A percentile compares a stretch with the other conserved stretches of the same genome.
These are phyloP conservation scores for Trametes hirsuta DNA, from an alignment of 1,284 basidiomycete species.

Conservation along the genomic window DNA sequence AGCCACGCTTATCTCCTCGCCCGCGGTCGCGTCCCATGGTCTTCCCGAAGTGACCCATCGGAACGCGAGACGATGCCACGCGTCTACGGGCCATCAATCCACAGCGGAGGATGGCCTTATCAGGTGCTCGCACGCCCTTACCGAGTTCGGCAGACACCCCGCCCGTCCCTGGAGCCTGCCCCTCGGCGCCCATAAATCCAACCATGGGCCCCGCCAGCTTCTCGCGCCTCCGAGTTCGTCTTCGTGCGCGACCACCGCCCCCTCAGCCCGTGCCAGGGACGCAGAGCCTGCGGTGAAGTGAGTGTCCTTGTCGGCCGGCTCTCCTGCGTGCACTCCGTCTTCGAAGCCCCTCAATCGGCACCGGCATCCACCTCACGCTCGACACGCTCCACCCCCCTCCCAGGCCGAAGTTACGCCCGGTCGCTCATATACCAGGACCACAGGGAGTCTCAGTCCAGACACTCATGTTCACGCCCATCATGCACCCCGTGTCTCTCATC, in stretches of 20 bases:
- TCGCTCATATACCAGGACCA: not conserved
- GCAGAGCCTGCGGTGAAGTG: not conserved
- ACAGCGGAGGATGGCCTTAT: constrained; percentile 1
- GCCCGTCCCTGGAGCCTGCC: not conserved
- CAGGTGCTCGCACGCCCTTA: constrained; percentile 8
- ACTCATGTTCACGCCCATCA: constrained; percentile 3
- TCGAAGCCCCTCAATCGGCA: constrained; percentile 1
- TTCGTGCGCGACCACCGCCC: constrained; percentile 3
- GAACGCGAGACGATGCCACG: not conserved
- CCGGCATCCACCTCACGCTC: not conserved
- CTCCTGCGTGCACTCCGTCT: not conserved
- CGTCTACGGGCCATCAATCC: constrained; percentile 9
- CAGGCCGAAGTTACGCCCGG: not conserved
- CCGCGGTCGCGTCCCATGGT: too few relatives aligned
- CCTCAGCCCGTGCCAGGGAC: not conserved
- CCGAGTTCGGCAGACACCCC: constrained; percentile 1
- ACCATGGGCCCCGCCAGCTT: not conserved
- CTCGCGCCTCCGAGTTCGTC: not conserved
- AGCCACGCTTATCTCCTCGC: too few relatives aligned
- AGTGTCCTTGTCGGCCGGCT: not conserved
- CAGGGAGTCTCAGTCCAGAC: not conserved
- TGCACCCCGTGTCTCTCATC: constrained; percentile 3
- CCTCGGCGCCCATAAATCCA: not conserved
- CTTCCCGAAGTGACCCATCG: too few relatives aligned
- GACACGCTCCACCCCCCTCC: not conserved